Base-by-base conservation (phyloP, 768 basidiomycete genomes). In the Mycena venus region DNA sequence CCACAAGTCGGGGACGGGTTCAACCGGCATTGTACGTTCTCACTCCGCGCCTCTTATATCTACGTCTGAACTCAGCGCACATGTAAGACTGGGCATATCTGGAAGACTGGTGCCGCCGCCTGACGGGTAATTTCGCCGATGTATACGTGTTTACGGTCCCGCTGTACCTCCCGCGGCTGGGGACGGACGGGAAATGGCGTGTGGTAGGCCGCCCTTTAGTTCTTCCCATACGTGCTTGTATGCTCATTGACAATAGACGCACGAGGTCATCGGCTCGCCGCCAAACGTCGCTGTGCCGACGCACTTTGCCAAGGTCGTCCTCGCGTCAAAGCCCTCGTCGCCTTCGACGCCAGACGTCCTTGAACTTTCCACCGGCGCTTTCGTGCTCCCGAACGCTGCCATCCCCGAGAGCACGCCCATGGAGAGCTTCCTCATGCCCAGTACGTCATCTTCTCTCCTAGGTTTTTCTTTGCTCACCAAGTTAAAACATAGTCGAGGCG, bases 141-240 rank as follows among this genome's bases (percentile, higher is more conserved):
- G 98, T 99, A 61, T 99, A 97, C 83, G 93, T 99, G 58, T 99
- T 99, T 85, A 99, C 98, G 4, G 89, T 99, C 21, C 98, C 98
- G 0, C 87, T 99, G n/a, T 99, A 99, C 84, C 90, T 99, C 3
- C 98, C 98, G 1, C 91, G 90, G 60, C 89, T 90, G 60, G 94
- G 96, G 5, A 79, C 91, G 4, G 98, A 99, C 79, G 97, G 97
- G 12, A 99, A 98, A 85, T 99, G 94, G 94, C 92, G 96, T 68
- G 94, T 99, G 77, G 97, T 98, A 12, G 19, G 49, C n/a, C 9
- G 21, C 2, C 55, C 31, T 14, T 2, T n/a, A n/a, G n/a, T n/a
- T n/a, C n/a, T 61, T 29, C 25, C 61, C 51, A 40, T 38, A 17
- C 66, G 4, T 9, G 58, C 65, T 17, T 42, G n/a, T n/a, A 40